These are phyloP conservation scores for Amorphotheca resinae DNA, from an alignment of 495 filamentous ascomycete species.

Conservation along the genomic window DNA sequence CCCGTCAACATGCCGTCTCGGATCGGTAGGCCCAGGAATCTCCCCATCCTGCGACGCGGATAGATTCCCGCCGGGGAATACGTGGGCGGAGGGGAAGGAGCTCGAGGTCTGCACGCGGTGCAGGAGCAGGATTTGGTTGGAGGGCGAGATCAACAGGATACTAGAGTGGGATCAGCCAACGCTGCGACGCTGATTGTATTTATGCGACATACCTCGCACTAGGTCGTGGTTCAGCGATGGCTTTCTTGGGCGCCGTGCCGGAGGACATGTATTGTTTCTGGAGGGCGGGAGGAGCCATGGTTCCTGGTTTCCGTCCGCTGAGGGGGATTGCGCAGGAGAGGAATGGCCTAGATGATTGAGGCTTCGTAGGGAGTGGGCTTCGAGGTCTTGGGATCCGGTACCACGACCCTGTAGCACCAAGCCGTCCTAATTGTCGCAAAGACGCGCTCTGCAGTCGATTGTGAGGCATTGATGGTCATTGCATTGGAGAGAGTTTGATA, in stretches of 20 bases:
- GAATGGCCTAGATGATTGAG: too few species aligned
- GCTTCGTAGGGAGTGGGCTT: too few species aligned
- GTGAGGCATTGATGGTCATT: background rate
- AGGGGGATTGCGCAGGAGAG: background rate
- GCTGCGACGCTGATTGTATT: background rate
- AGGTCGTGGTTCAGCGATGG: slow-evolving; percentile 20
- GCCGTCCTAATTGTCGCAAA: background rate
- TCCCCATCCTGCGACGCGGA: slow-evolving; percentile 56
- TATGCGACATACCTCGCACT: slow-evolving; percentile 24
- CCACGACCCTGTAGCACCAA: background rate
- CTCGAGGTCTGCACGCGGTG: slow-evolving; percentile 71
- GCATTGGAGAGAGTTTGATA: background rate
- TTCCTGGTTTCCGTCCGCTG: background rate
- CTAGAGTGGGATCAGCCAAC: slow-evolving; percentile 27
- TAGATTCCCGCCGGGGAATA: slow-evolving; percentile 91
- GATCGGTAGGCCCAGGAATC: slow-evolving; percentile 33
- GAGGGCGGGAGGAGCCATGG: slow-evolving; percentile 12
- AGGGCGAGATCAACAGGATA: slow-evolving; percentile 73
- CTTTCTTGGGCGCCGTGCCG: slow-evolving; percentile 5
- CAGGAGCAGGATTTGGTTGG: slow-evolving; percentile 77
- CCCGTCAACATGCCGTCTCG: slow-evolving; percentile 51
- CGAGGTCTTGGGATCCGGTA: background rate
- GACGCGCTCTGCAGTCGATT: background rate
- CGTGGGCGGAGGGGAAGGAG: slow-evolving; percentile 83
- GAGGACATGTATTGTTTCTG: slow-evolving; percentile 21